Evolutionary conservation across 2,329 filamentous ascomycete genomes (phyloP), one percentile per base, ranked within the genome.

Genomic region (Coniochaeta sp.): DNA sequence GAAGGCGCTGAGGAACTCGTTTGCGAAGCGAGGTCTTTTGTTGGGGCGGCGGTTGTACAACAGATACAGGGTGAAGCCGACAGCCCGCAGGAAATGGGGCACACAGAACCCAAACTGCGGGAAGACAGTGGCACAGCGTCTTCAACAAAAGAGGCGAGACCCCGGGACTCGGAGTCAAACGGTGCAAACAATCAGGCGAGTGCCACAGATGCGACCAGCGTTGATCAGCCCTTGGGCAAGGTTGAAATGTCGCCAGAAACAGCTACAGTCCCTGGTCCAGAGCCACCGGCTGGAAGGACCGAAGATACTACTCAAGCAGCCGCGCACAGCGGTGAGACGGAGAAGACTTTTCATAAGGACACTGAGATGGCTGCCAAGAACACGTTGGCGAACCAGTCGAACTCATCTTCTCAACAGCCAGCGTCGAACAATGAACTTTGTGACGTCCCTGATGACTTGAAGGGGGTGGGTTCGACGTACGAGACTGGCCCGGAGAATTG

Each of bases 381-480:
- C 5, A 22, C 17, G 6, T 6, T 6, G 19, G n/a, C 40, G 5
- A 11, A 44, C 40, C 17, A 44, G 40, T 22, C 40, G 22, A 19
- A 14, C n/a, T 19, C 11, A 44, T 22, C 11, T 3, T 44, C 40
- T 6, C 17, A 8, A 44, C n/a, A 3, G 5, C 11, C 40, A 6
- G 3, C 40, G 5, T 16, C 6, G 16, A 38, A 38, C 12, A 12
- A 38, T 16, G 11, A 12, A 38, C 9, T 22, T 7, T 44, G 43
- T n/a, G 26, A 16, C 5, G 4, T 57, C 22, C 56, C 56, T 14
- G 56, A 58, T 36, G 34, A 58, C 16, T 31, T 58, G 22, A 58
- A 58, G 24, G 56, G 56, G 9, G 56, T 58, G 56, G 56, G 56
- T 12, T 58, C 56, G 9, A 44, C 38, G n/a, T 58, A 58, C 14